These are phyloP conservation scores for Diatrype stigma DNA, from an alignment of 2,329 filamentous ascomycete species.

Conservation along the genomic window DNA sequence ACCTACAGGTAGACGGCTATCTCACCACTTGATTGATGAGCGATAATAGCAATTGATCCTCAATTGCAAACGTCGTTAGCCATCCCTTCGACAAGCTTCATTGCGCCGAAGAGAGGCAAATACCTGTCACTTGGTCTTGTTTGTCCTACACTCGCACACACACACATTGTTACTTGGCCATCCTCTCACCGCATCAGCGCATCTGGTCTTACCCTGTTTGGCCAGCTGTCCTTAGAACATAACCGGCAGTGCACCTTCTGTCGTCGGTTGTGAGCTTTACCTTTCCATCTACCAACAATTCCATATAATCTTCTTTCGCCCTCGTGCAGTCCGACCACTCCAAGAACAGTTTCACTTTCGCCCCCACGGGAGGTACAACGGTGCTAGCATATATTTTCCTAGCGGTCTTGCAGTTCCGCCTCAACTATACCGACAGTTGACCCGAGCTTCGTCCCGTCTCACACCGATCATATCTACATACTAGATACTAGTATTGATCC, in stretches of 20 bases:
- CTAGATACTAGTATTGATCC: conserved; percentile 1
- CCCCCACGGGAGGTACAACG: no score
- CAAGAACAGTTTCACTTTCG: neutral
- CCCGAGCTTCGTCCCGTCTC: neutral
- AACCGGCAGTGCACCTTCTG: no score
- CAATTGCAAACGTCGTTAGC: neutral
- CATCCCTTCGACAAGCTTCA: neutral
- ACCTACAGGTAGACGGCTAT: no score
- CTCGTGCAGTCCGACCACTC: neutral
- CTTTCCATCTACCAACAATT: no score
- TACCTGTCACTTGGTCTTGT: neutral
- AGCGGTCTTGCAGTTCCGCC: no score
- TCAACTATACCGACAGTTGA: neutral
- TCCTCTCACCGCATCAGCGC: neutral
- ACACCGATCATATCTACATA: neutral
- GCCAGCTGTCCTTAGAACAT: no score
- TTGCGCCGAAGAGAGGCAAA: neutral
- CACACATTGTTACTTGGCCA: neutral
- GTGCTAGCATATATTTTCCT: no score
- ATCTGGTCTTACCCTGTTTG: neutral
- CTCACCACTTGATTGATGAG: neutral
- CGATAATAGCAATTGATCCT: neutral
- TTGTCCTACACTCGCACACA: no score
- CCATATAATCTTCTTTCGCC: neutral
- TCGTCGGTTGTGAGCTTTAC: no score